Conservation (phyloP, 1,284 basidiomycete genomes). For the Fomitopsis pinicola region DNA sequence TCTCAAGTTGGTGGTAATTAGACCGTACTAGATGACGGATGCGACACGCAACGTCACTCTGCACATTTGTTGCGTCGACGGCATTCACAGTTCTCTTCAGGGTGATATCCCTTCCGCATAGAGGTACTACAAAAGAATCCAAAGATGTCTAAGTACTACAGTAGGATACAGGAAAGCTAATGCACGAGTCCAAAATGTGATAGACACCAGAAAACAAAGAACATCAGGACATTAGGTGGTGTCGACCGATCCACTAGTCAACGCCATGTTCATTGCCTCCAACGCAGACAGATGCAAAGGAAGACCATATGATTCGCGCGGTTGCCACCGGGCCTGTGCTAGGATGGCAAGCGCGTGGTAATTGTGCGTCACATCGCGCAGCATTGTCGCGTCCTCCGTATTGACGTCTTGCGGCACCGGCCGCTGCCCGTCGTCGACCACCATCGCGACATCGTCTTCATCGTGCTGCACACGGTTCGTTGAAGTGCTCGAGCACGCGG, state of each 20-base stretch:
- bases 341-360: constrained; percentile 66
- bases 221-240: background rate
- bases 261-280: constrained; percentile 48
- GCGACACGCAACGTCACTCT: no score
- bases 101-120: no score
- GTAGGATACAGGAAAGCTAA: background rate
- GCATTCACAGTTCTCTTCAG: no score
- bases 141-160: no score
- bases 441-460: constrained; percentile 12
- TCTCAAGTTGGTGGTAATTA: no score
- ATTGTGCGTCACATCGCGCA: constrained; percentile 59
- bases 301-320: constrained; percentile 42
- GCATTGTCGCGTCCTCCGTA: constrained; percentile 33
- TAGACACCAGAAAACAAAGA: background rate
- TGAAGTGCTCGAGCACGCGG: constrained; percentile 36
- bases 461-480: constrained; percentile 14
- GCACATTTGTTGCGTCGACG: no score
- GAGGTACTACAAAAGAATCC: no score
- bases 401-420: constrained; percentile 13
- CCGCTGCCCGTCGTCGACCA: background rate
- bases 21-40: no score
- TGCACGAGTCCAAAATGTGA: background rate
- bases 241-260: constrained; percentile 14
- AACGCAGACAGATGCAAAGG: constrained; percentile 69
- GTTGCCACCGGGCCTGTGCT: constrained; percentile 45